These are phyloP conservation scores for Fusarium phyllophilum DNA, from an alignment of 2,329 filamentous ascomycete genomes.

Conservation along the genomic window DNA sequence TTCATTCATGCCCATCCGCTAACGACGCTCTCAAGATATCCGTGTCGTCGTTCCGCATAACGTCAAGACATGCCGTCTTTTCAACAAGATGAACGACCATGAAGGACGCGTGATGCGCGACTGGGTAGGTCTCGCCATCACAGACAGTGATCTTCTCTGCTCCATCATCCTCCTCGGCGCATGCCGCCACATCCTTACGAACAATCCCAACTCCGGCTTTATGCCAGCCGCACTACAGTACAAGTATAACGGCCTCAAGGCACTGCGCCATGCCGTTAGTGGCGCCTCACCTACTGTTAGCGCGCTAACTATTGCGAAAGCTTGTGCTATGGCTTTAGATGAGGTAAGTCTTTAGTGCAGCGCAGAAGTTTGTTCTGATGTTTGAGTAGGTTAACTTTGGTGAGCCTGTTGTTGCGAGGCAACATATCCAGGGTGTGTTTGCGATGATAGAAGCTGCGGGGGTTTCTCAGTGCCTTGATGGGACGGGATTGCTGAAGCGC, in stretches of 20 bases:
- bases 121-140: slow-evolving; percentile 19
- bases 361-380: neutral
- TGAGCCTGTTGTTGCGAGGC: neutral
- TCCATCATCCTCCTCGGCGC: slow-evolving; percentile 4
- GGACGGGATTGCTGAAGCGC: neutral
- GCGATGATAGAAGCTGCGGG: neutral
- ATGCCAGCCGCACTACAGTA: slow-evolving; percentile 2
- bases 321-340: slow-evolving; percentile 13
- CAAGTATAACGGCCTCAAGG: slow-evolving; percentile 3
- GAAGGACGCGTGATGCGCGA: neutral
- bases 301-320: neutral
- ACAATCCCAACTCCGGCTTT: neutral
- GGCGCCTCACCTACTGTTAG: neutral
- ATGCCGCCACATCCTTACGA: neutral
- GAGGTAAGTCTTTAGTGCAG: neutral
- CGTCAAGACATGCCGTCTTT: neutral
- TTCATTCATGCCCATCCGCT: neutral
- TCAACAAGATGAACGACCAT: neutral
- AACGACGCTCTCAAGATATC: neutral
- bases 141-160: slow-evolving; percentile 4
- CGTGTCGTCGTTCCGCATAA: neutral
- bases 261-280: neutral
- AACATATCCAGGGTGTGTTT: neutral
- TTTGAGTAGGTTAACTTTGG: neutral
- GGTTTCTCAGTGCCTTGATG: neutral